Percentiles rank a stretch among this genome's conserved stretches.
Conservation (phyloP, 805 yeast species). For the Yarrowia yakushimensis region DNA sequence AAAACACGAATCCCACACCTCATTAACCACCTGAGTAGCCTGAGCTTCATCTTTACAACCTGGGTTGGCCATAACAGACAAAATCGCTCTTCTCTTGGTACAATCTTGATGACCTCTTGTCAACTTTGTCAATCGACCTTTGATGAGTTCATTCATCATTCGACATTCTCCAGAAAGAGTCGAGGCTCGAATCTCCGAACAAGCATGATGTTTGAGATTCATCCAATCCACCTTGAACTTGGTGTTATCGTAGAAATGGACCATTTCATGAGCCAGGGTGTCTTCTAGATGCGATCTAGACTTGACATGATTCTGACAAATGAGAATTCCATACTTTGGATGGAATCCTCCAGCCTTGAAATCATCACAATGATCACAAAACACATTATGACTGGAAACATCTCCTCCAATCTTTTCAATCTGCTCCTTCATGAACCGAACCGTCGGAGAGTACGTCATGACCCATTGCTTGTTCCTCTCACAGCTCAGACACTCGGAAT, state of each 20-base stretch:
- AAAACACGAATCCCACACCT: constrained; percentile 90
- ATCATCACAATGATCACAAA: constrained; percentile 82
- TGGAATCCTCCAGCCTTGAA: constrained; percentile 88
- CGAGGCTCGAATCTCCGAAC: constrained; percentile 93
- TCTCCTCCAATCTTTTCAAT: constrained; percentile 63
- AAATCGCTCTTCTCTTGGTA: constrained; percentile 79
- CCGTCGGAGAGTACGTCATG: constrained; percentile 68
- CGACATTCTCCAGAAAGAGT: constrained; percentile 94
- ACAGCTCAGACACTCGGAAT: constrained; percentile 63
- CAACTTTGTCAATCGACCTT: constrained; percentile 48
- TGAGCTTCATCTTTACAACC: constrained; percentile 65
- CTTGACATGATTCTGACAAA: constrained; percentile 78
- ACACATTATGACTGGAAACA: constrained; percentile 50
- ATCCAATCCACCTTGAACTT: constrained; percentile 85
- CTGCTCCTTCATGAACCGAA: constrained; percentile 81
- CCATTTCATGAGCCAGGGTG: constrained; percentile 84
- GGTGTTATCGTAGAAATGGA: constrained; percentile 88
- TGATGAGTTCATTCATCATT: constrained; percentile 74
- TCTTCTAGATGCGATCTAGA: constrained; percentile 84
- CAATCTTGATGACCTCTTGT: constrained; percentile 87
- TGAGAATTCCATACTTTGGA: constrained; percentile 78
- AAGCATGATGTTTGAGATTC: constrained; percentile 88
- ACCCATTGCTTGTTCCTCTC: constrained; percentile 77
- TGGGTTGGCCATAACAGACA: constrained; percentile 86
- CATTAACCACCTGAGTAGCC: constrained; percentile 75